Base-by-base conservation (phyloP, 805 yeast species). In the Middelhovenomyces tepae region DNA sequence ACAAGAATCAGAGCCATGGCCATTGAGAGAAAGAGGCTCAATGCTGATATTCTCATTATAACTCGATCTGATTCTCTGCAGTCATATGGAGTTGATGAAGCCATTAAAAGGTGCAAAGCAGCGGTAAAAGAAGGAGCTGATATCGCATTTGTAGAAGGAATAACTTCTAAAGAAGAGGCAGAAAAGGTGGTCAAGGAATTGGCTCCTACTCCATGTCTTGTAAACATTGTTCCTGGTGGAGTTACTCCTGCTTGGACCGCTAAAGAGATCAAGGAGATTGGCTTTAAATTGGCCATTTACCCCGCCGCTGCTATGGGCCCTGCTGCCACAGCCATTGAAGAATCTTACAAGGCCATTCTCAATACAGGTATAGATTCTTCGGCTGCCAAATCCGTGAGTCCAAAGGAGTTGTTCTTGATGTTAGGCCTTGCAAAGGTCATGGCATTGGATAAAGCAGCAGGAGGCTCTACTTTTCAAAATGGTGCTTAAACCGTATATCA, bases 131-230 rank as follows among this genome's bases (percentile, higher is more conserved):
- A n/a, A 3, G 38, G 38, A 13, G 38, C 38, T 5, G 38, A 35
- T 30, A 30, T 35, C 14, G 35, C 38, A 6, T 35, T 35, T 30
- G 38, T 35, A 10, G 38, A 35, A 22, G 38, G 28, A 15, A 35
- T 35, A 25, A 19, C 16, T n/a, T 24, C 16, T 21, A 31, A 31
- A 29, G 38, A 35, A 16, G 34, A 35, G 23, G 38, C 38, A 11
- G n/a, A n/a, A n/a, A 28, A 21, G 24, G 28, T 34, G 10, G 17
- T 28, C 13, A 15, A 9, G 4, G 33, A 28, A 19, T 16, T 34
- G 16, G 4, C 37, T 13, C 37, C 37, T 4, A 34, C 28, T 28
- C 37, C 37, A 4, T 25, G 20, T 20, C 19, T 34, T 14, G 37
- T 22, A 9, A 34, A 34, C 14, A 13, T 34, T n/a, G 37, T 34